A percentile compares a stretch with the other conserved stretches of the same genome.
These are phyloP conservation scores for Cutaneotrichosporon mucoides DNA, from an alignment of 1,284 basidiomycete genomes.

Conservation along the genomic window DNA sequence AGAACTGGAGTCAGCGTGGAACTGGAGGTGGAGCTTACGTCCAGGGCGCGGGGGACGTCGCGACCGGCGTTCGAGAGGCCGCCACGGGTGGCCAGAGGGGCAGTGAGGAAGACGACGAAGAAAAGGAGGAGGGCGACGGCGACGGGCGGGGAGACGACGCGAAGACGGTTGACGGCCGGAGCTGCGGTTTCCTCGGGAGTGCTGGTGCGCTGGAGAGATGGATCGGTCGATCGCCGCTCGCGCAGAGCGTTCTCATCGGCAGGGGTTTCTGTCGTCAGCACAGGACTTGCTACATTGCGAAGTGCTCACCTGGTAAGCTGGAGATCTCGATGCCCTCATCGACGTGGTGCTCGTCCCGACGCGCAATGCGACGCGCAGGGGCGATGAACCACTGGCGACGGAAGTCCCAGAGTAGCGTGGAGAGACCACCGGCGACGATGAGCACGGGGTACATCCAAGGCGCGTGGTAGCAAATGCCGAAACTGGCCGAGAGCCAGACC, in stretches of 20 bases:
- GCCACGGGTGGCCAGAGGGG: constrained; percentile 29
- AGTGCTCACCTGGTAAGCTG: neutral
- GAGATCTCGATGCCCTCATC: constrained; percentile 1
- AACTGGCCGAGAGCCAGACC: constrained; percentile 53
- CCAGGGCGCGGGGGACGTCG: constrained; percentile 32
- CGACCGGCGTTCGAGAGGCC: constrained; percentile 44
- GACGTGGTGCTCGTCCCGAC: neutral
- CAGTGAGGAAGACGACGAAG: constrained; percentile 42
- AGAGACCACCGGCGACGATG: constrained; percentile 41
- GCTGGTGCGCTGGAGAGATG: neutral
- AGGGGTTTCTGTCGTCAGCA: constrained; percentile 1
- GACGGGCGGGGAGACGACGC: constrained; percentile 27
- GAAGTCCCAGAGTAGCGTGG: constrained; percentile 43
- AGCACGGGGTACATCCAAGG: constrained; percentile 51
- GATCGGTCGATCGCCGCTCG: neutral
- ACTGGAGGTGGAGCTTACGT: constrained; percentile 20
- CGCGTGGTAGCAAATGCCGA: constrained; percentile 57
- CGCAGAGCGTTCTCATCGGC: neutral
- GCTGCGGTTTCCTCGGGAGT: neutral
- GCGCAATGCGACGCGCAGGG: neutral
- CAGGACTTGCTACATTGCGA: neutral
- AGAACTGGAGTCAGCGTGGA: constrained; percentile 31
- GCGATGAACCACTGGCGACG: constrained; percentile 17
- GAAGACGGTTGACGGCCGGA: neutral
- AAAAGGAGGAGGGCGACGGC: constrained; percentile 35